These are phyloP conservation scores for Quillaja saponaria DNA, from an alignment of 306 rosid genomes.

Conservation along the genomic window DNA sequence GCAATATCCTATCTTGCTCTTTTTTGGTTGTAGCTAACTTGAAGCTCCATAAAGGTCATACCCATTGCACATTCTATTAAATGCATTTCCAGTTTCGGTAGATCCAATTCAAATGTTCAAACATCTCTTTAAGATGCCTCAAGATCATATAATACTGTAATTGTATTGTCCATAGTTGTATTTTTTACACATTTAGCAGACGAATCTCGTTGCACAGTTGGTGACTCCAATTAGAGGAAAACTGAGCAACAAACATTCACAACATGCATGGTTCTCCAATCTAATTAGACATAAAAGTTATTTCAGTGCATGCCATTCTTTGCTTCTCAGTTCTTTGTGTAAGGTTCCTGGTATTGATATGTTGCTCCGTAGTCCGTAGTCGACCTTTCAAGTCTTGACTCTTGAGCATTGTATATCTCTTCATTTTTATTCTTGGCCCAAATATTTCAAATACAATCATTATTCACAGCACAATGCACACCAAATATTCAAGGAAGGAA, in stretches of 20 bases:
- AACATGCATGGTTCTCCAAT: no score
- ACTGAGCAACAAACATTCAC: no score
- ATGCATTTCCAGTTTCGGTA: not conserved
- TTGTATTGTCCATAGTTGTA: conserved; percentile 4
- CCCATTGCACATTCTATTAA: no score
- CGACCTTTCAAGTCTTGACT: conserved; percentile 9
- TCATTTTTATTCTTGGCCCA: not conserved
- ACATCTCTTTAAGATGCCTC: not conserved
- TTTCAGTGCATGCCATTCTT: no score
- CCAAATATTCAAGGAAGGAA: not conserved
- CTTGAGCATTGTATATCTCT: conserved; percentile 18
- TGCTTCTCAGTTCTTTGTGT: not conserved
- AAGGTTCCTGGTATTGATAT: conserved; percentile 1
- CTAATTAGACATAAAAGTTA: no score
- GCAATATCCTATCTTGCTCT: not conserved
- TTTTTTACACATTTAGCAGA: not conserved
- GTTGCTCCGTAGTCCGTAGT: not conserved
- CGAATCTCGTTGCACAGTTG: no score
- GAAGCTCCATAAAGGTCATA: not conserved
- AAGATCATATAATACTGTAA: conserved; percentile 1
- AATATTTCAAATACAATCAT: not conserved
- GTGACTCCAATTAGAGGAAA: no score
- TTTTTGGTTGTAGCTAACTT: not conserved
- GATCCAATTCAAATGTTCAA: conserved; percentile 5
- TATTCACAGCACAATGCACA: not conserved